phyloP scores from a whole-genome alignment of 2,329 filamentous ascomycete genomes.

The Paracoccidioides brasiliensis region DNA sequence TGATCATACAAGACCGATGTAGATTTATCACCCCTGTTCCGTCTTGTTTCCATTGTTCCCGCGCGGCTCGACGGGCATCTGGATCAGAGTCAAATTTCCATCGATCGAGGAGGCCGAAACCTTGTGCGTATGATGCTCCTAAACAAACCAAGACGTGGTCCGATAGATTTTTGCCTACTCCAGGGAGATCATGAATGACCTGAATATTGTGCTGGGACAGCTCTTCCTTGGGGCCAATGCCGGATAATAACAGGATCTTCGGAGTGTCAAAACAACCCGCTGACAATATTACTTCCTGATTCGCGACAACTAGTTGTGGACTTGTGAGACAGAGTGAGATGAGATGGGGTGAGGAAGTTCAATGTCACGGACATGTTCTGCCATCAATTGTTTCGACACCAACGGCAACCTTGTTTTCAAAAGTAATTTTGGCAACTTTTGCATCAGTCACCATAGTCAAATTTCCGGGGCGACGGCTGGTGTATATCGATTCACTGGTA shows the following conservation, averaged over 20 bases:
- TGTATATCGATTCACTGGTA: constrained; percentile 36
- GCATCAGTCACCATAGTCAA: constrained; percentile 37
- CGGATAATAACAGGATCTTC: constrained; percentile 41
- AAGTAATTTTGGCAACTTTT: constrained; percentile 30
- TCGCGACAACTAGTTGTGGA: constrained; percentile 35
- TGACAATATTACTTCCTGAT: constrained; percentile 57
- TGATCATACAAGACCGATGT: constrained; percentile 11
- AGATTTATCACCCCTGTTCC: constrained; percentile 16
- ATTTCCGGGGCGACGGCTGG: constrained; percentile 31
- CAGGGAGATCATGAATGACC: constrained; percentile 40
- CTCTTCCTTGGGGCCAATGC: constrained; percentile 34
- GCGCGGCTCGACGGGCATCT: constrained; percentile 26
- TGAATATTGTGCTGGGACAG: constrained; percentile 35
- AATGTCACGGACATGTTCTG: constrained; percentile 12
- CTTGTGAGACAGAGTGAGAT: neutral
- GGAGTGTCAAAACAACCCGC: constrained; percentile 65
- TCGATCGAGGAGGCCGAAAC: constrained; percentile 22
- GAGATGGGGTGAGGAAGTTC: too few relatives aligned
- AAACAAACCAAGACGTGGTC: constrained; percentile 30
- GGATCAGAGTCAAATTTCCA: constrained; percentile 30
- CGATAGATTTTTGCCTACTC: constrained; percentile 44
- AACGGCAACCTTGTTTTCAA: constrained; percentile 27
- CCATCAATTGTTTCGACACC: constrained; percentile 25
- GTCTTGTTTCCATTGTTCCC: constrained; percentile 32
- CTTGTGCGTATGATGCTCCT: constrained; percentile 22